phyloP scores from a whole-genome alignment of 768 basidiomycete genomes.

The Rhizopogon sp. region DNA sequence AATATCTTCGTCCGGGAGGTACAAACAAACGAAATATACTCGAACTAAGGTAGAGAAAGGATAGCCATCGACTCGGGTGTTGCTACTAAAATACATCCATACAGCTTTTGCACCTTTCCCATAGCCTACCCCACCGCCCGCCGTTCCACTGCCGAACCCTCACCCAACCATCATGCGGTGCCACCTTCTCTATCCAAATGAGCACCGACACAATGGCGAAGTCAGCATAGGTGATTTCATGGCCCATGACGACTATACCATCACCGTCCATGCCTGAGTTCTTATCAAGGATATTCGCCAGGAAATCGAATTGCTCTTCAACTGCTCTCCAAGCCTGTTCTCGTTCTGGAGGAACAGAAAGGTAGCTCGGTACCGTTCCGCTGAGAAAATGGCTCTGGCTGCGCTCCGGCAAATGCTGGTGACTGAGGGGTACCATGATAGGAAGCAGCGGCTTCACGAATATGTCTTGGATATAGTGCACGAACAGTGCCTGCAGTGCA shows the following conservation, averaged over 20 bases:
- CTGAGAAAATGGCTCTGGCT: slow-evolving; percentile 46
- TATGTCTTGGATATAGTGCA: slow-evolving; percentile 62
- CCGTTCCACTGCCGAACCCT: slow-evolving; percentile 65
- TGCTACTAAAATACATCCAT: slow-evolving; percentile 58
- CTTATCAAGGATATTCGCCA: slow-evolving; percentile 64
- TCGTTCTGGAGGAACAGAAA: slow-evolving; percentile 37
- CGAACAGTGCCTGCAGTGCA: slow-evolving; percentile 64
- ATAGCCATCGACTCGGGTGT: background rate
- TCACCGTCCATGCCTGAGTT: slow-evolving; percentile 56
- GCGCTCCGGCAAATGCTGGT: slow-evolving; percentile 53
- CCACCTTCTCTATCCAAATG: slow-evolving; percentile 70
- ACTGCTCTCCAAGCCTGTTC: slow-evolving; percentile 65
- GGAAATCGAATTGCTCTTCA: slow-evolving; percentile 61
- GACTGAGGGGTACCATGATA: slow-evolving; percentile 66
- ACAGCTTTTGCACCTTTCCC: slow-evolving; percentile 55
- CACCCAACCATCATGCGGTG: slow-evolving; percentile 71
- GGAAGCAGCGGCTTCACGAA: slow-evolving; percentile 62
- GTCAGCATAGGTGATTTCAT: slow-evolving; percentile 66
- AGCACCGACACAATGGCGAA: slow-evolving; percentile 69
- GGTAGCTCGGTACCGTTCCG: slow-evolving; percentile 10
- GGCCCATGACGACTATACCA: slow-evolving; percentile 59
- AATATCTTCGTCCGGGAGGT: too few relatives aligned
- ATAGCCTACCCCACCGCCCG: slow-evolving; percentile 61
- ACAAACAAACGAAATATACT: background rate
- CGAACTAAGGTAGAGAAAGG: background rate